Evolutionary conservation across 2,329 filamentous ascomycete genomes (phyloP).

Genomic region (Botryosphaeria agaves): DNA sequence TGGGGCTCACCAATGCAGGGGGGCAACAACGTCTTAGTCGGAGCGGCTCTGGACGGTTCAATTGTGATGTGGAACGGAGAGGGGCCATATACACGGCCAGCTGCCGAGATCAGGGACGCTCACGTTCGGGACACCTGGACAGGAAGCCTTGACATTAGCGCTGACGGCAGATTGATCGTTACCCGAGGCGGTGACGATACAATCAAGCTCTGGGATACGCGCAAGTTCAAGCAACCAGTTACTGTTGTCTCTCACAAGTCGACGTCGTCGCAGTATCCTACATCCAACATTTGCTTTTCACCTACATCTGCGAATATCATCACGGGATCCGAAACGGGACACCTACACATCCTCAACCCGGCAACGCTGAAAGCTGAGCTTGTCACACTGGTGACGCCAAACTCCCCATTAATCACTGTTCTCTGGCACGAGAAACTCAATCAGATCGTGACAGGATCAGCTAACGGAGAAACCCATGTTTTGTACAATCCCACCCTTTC

Average conservation of each 20-base stretch:
- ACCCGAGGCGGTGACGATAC: constrained; percentile 80
- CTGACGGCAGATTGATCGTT: constrained; percentile 78
- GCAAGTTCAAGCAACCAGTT: constrained; percentile 85
- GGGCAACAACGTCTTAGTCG: constrained; percentile 61
- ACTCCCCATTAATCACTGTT: constrained; percentile 65
- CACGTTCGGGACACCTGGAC: constrained; percentile 80
- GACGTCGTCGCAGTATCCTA: constrained; percentile 68
- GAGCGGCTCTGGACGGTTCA: constrained; percentile 74
- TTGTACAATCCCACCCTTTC: constrained; percentile 84
- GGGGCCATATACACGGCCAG: constrained; percentile 66
- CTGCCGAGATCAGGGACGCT: constrained; percentile 68
- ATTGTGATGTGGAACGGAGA: constrained; percentile 85
- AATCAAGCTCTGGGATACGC: constrained; percentile 92
- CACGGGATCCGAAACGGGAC: constrained; percentile 70
- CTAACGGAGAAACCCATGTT: constrained; percentile 75
- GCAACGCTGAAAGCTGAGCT: constrained; percentile 75
- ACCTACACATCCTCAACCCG: constrained; percentile 85
- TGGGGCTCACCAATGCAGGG: constrained; percentile 68
- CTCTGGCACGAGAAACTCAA: constrained; percentile 91
- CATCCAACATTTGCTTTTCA: constrained; percentile 77
- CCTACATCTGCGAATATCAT: constrained; percentile 72
- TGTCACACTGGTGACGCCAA: constrained; percentile 76
- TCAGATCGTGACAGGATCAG: constrained; percentile 87
- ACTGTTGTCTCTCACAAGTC: constrained; percentile 64
- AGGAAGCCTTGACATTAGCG: constrained; percentile 75